Evolutionary conservation across 1,284 basidiomycete species (phyloP).

Genomic region (Tausonia pullulans): DNA sequence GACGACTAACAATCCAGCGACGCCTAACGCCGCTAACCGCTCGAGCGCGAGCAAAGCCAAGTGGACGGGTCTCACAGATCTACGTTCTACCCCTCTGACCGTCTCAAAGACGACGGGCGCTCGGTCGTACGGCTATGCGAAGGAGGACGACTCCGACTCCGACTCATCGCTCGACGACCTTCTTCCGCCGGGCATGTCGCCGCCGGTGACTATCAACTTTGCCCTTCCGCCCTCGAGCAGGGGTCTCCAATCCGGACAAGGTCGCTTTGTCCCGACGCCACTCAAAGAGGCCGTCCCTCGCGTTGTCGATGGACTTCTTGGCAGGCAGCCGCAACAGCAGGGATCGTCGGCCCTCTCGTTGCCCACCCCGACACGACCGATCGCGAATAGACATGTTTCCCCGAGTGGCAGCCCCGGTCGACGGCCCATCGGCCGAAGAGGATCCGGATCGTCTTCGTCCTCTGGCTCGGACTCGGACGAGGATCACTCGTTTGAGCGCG

Average conservation of each 20-base stretch:
- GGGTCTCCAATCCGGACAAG: neutral
- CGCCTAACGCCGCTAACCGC: constrained; percentile 49
- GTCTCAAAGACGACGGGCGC: constrained; percentile 1
- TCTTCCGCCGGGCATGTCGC: constrained; percentile 59
- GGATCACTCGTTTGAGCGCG: neutral
- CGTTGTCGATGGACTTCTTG: neutral
- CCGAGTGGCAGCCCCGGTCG: neutral
- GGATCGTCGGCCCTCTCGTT: neutral
- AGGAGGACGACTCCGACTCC: constrained; percentile 21
- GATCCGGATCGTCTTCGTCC: neutral
- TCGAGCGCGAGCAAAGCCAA: constrained; percentile 26
- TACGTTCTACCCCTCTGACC: constrained; percentile 47
- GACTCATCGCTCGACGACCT: constrained; percentile 38
- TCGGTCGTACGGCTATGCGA: constrained; percentile 12
- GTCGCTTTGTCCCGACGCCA: neutral
- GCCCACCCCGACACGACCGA: neutral
- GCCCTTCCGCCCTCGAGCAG: constrained; percentile 28
- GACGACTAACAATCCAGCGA: constrained; percentile 31
- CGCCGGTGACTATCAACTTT: constrained; percentile 73
- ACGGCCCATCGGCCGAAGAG: neutral
- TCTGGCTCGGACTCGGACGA: neutral
- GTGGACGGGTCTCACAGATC: constrained; percentile 65
- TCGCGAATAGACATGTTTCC: neutral
- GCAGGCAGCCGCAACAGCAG: neutral
- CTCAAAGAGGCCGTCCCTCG: neutral